phyloP scores from a whole-genome alignment of 2,329 filamentous ascomycete genomes.

The Arthrobotrys megalospora region DNA sequence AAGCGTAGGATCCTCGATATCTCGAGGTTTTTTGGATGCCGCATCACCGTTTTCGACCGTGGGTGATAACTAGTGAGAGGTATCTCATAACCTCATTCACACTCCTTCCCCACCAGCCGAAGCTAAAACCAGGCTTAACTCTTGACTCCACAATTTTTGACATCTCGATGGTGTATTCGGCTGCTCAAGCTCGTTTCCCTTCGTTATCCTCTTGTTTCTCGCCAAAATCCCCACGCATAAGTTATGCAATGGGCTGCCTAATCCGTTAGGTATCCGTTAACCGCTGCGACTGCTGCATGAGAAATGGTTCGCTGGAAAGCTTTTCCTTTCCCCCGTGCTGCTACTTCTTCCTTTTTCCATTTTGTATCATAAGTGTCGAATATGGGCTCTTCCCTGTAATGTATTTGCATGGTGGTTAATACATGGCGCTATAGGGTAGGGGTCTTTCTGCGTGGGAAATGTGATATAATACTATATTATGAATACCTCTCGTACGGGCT shows the following conservation, averaged over 20 bases:
- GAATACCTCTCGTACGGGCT: slow-evolving; percentile 1
- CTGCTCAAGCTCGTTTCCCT: slow-evolving; percentile 1
- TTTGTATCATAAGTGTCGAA: background rate
- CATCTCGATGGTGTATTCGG: background rate
- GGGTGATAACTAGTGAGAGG: background rate
- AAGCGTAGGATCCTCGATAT: slow-evolving; percentile 13
- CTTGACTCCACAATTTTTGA: background rate
- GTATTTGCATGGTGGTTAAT: slow-evolving; percentile 1
- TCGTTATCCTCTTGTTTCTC: background rate
- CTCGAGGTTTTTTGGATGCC: background rate
- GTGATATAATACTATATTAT: slow-evolving; percentile 20
- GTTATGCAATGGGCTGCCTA: background rate
- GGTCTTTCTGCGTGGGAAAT: slow-evolving; percentile 11
- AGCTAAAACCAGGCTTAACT: background rate
- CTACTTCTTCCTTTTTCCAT: background rate
- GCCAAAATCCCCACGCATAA: background rate
- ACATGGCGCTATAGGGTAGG: slow-evolving; percentile 13
- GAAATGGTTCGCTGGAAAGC: slow-evolving; percentile 16
- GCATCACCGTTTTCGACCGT: slow-evolving; percentile 23
- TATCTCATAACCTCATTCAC: background rate
- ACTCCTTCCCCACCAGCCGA: background rate
- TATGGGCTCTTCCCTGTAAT: background rate
- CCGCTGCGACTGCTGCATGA: background rate
- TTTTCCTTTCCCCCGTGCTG: background rate
- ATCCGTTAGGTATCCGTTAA: slow-evolving; percentile 6